Conservation (phyloP, 2,329 filamentous ascomycete species). For the Trichophyton simii region DNA sequence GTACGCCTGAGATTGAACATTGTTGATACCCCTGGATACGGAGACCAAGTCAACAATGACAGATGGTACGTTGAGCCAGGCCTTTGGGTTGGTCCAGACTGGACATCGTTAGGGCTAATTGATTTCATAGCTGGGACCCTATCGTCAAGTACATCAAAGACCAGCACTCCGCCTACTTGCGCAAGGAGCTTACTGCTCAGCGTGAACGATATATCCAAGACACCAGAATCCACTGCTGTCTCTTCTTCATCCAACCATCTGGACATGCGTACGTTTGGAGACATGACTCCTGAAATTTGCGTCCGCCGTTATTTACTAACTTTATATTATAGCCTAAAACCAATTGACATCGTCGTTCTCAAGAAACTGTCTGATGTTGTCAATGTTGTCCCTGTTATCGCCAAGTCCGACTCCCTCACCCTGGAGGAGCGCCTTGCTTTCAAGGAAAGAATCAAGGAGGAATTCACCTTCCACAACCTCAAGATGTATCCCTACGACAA, state of each 20-base stretch:
- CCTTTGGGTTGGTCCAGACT: not conserved
- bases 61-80: constrained; percentile 49
- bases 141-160: constrained; percentile 99
- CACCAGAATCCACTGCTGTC: constrained; percentile 96
- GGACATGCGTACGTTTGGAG: constrained; percentile 59
- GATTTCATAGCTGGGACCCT: constrained; percentile 64
- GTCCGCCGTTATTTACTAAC: constrained; percentile 3
- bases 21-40: constrained; percentile 95
- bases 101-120: not conserved
- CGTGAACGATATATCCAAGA: constrained; percentile 98
- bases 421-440: constrained; percentile 90
- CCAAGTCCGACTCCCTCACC: constrained; percentile 93
- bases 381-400: constrained; percentile 97
- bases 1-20: constrained; percentile 96
- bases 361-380: constrained; percentile 99
- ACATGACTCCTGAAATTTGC: not conserved
- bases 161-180: constrained; percentile 96
- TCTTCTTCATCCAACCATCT: constrained; percentile 99
- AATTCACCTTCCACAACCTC: constrained; percentile 98
- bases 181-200: constrained; percentile 98
- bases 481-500: constrained; percentile 99
- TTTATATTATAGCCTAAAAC: constrained; percentile 54
- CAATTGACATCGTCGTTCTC: constrained; percentile 96
- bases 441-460: constrained; percentile 99
- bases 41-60: constrained; percentile 98